Percentiles rank a stretch among this genome's conserved stretches.
phyloP scores from a whole-genome alignment of 2,329 filamentous ascomycete species.

The Achaetomium macrosporum region DNA sequence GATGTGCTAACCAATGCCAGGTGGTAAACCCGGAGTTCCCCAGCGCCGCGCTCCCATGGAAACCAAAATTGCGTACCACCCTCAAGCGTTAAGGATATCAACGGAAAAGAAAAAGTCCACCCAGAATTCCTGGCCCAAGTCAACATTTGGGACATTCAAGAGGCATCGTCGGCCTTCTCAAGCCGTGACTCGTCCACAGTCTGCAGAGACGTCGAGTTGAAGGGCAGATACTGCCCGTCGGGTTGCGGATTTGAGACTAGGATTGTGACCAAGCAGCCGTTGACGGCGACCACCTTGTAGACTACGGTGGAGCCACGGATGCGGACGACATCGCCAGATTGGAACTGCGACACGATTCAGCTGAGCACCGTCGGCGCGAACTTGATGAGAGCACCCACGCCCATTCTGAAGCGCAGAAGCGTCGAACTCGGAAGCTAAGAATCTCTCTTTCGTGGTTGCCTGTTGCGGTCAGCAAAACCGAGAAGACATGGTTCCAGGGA shows the following conservation, averaged over 20 bases:
- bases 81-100: neutral
- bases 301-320: constrained; percentile 17
- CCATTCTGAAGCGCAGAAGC: neutral
- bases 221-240: constrained; percentile 17
- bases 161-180: constrained; percentile 15
- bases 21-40: neutral
- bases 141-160: neutral
- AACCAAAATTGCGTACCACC: neutral
- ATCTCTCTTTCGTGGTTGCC: too few species aligned
- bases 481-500: too few species aligned
- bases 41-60: neutral
- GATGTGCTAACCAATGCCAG: neutral
- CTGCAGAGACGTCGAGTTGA: constrained; percentile 18
- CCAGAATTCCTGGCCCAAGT: neutral
- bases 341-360: constrained; percentile 11
- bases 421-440: too few species aligned
- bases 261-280: constrained; percentile 19
- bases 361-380: neutral
- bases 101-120: constrained; percentile 1
- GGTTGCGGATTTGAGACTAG: constrained; percentile 22
- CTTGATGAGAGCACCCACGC: constrained; percentile 3
- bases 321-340: constrained; percentile 19
- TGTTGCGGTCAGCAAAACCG: neutral
- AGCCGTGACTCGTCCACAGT: constrained; percentile 22
- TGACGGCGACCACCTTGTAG: constrained; percentile 23